Percentiles rank a stretch among this genome's conserved stretches.
These are phyloP conservation scores for Celoporthe dispersa DNA, from an alignment of 2,329 filamentous ascomycete genomes.

Conservation along the genomic window DNA sequence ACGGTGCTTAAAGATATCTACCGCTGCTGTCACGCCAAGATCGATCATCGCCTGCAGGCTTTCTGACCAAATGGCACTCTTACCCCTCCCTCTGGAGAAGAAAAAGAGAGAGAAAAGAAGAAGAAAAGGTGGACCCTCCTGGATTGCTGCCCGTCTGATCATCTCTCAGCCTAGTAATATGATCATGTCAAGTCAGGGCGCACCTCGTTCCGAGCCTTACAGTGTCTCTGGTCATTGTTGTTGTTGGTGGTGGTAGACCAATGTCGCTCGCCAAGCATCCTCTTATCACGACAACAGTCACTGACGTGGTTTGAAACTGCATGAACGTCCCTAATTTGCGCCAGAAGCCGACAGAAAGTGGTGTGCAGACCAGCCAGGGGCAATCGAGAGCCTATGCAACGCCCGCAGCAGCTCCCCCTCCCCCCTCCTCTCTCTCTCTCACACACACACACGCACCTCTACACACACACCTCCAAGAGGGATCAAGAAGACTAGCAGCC, in stretches of 20 bases:
- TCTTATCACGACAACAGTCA: not conserved
- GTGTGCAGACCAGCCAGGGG: not conserved
- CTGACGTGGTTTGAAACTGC: constrained; percentile 6
- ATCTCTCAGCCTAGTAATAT: not conserved
- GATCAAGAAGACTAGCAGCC: constrained; percentile 8
- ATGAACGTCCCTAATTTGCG: constrained; percentile 9
- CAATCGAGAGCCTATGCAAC: not conserved
- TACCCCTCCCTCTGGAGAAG: not conserved
- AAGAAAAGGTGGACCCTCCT: not conserved
- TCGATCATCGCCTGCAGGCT: not conserved
- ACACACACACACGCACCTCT: too few species aligned
- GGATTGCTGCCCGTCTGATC: not conserved
- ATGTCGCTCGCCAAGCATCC: not conserved
- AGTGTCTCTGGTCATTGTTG: not conserved
- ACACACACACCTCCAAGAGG: not conserved
- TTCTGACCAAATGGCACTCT: not conserved
- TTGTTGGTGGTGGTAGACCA: not conserved
- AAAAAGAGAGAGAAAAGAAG: not conserved
- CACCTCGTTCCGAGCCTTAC: not conserved
- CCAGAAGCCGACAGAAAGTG: not conserved
- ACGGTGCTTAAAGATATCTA: not conserved
- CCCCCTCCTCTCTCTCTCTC: not conserved
- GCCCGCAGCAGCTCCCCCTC: not conserved
- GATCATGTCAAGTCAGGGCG: not conserved
- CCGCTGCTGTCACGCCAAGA: not conserved